Evolutionary conservation across 2,329 filamentous ascomycete genomes (phyloP).

Genomic region (Huntiella omanensis): DNA sequence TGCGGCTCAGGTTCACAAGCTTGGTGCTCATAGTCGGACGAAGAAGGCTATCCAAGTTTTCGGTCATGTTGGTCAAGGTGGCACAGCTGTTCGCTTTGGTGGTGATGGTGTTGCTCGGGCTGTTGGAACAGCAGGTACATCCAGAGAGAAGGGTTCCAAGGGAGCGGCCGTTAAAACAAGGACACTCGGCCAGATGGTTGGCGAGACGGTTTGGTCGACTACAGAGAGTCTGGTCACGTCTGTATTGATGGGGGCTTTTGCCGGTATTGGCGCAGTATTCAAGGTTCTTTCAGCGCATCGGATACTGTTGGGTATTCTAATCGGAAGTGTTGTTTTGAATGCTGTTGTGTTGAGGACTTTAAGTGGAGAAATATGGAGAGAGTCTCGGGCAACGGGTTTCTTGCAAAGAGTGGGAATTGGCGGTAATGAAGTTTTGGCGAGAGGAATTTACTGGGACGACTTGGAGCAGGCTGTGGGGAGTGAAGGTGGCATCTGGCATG

Average conservation of each 20-base stretch:
- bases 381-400: slow-evolving; percentile 60
- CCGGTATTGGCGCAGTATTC: slow-evolving; percentile 43
- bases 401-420: slow-evolving; percentile 67
- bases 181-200: slow-evolving; percentile 48
- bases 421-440: slow-evolving; percentile 66
- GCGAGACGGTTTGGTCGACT: slow-evolving; percentile 55
- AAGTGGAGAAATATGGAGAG: slow-evolving; percentile 64
- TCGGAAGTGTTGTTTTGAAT: slow-evolving; percentile 55
- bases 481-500: slow-evolving; percentile 8
- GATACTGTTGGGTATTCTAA: slow-evolving; percentile 56
- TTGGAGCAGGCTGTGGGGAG: slow-evolving; percentile 44
- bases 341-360: slow-evolving; percentile 56
- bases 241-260: slow-evolving; percentile 59
- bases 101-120: slow-evolving; percentile 20
- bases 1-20: slow-evolving; percentile 56
- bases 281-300: slow-evolving; percentile 54
- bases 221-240: slow-evolving; percentile 57
- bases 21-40: slow-evolving; percentile 55
- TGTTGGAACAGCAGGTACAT: not conserved
- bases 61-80: slow-evolving; percentile 52
- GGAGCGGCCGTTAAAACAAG: slow-evolving; percentile 40
- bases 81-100: slow-evolving; percentile 41
- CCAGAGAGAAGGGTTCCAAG: slow-evolving; percentile 20
- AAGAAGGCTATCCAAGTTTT: slow-evolving; percentile 66
- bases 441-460: slow-evolving; percentile 66